Percentiles rank a stretch among this genome's conserved stretches.
Evolutionary conservation across 164 flowering plant species (phyloP).

Genomic region (Aristolochia fimbriata): DNA sequence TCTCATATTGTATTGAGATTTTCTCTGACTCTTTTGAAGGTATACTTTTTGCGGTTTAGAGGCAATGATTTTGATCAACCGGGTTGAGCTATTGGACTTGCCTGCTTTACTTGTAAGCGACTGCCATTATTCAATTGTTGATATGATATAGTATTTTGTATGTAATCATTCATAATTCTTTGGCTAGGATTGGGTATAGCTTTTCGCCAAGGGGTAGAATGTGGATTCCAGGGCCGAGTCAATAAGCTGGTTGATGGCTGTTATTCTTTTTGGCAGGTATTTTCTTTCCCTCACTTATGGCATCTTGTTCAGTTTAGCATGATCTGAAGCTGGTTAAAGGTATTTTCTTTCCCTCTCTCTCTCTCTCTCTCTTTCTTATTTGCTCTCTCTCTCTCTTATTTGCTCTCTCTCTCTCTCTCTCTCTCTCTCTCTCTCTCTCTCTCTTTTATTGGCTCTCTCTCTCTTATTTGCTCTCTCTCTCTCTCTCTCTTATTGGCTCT

Average conservation of each 20-base stretch:
- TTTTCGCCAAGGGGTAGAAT: constrained; percentile 81
- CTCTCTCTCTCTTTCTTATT: no score
- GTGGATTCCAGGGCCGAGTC: constrained; percentile 93
- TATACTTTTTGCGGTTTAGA: constrained; percentile 96
- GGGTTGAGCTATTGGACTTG: constrained; percentile 73
- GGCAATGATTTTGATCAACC: constrained; percentile 71
- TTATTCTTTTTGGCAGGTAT: constrained; percentile 99
- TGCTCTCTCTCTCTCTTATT: no score
- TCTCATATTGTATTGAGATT: no score
- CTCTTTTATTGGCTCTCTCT: no score
- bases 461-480: no score
- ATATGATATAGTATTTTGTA: not conserved
- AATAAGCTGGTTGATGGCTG: constrained; percentile 98
- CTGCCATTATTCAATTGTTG: not conserved
- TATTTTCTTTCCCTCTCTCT: no score
- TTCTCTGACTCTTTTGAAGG: constrained; percentile 22
- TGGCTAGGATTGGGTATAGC: constrained; percentile 75
- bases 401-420: no score
- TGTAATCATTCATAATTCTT: not conserved
- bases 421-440: no score
- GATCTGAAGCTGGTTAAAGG: not conserved
- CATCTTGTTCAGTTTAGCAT: not conserved
- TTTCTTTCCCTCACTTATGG: not conserved
- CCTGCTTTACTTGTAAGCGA: constrained; percentile 58
- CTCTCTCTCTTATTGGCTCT: no score